Conservation (phyloP, 2,329 filamentous ascomycete species). For the Ceratocystis diversiconidia region DNA sequence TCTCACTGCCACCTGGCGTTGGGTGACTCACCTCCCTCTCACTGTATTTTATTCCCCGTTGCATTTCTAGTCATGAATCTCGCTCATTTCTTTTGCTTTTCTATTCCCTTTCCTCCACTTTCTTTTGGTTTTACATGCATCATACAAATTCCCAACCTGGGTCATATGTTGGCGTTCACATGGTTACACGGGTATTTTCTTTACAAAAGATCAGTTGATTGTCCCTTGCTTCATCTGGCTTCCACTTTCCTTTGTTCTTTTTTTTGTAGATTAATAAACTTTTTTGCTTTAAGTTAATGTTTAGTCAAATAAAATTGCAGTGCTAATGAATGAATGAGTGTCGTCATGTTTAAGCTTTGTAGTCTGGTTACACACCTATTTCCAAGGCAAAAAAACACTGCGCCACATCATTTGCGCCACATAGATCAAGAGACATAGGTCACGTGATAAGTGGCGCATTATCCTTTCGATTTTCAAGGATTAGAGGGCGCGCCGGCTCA, state of each 20-base stretch:
- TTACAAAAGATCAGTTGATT: neutral
- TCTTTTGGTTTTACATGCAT: neutral
- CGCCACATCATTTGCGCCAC: neutral
- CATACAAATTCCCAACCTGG: conserved; percentile 1
- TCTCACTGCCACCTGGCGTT: neutral
- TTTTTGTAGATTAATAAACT: conserved; percentile 1
- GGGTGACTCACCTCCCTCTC: neutral
- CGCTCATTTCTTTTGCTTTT: neutral
- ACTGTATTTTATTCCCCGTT: neutral
- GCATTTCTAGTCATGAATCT: neutral
- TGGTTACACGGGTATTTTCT: neutral
- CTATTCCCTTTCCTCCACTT: neutral
- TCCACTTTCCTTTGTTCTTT: neutral
- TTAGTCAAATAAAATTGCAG: neutral
- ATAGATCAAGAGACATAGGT: accelerated
- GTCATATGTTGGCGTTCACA: neutral
- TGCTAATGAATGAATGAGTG: neutral
- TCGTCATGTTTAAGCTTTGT: neutral
- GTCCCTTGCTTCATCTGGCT: neutral
- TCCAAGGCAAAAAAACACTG: too few relatives aligned
- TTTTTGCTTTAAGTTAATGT: neutral
- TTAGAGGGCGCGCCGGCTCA: neutral
- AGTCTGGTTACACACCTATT: neutral
- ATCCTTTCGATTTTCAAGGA: neutral
- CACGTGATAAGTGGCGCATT: neutral